phyloP scores from a whole-genome alignment of 306 rosid genomes.

The Vigna trinervia region DNA sequence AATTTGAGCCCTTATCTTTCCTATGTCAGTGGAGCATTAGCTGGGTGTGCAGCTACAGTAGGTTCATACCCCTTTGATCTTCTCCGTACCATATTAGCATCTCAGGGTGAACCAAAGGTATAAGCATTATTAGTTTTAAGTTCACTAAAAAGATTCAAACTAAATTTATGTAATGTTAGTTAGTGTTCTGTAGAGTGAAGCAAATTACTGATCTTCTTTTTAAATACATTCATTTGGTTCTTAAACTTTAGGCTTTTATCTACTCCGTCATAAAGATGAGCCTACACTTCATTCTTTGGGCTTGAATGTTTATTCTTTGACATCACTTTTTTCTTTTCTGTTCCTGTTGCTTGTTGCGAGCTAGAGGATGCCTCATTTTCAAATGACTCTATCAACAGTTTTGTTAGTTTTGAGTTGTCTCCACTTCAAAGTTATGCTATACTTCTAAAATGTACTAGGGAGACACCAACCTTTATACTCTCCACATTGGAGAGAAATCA shows the following conservation, averaged over 20 bases:
- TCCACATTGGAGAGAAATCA: slow-evolving; percentile 3
- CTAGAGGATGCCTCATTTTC: background rate
- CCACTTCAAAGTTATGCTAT: no score
- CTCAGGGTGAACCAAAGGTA: slow-evolving; percentile 99
- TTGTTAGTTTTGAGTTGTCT: no score
- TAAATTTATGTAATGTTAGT: slow-evolving; percentile 5
- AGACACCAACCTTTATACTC: background rate
- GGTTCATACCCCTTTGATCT: slow-evolving; percentile 99
- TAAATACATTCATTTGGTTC: background rate
- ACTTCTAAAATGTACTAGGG: background rate
- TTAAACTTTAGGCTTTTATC: background rate
- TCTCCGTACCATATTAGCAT: slow-evolving; percentile 90
- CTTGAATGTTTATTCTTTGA: slow-evolving; percentile 3
- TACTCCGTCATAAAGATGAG: background rate
- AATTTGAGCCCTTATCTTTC: slow-evolving; percentile 85
- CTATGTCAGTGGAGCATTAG: slow-evolving; percentile 87
- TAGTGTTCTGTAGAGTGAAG: slow-evolving; percentile 33
- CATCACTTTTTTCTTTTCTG: background rate
- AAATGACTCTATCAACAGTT: background rate
- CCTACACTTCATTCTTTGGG: slow-evolving; percentile 9
- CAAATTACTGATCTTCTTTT: slow-evolving; percentile 1
- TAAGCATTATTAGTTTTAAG: slow-evolving; percentile 23
- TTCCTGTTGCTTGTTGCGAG: background rate
- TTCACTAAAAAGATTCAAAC: background rate
- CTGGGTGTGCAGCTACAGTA: slow-evolving; percentile 93